Percentiles rank a stretch among this genome's conserved stretches.
phyloP scores from a whole-genome alignment of 208 protist species.

The Leishmania braziliensis region DNA sequence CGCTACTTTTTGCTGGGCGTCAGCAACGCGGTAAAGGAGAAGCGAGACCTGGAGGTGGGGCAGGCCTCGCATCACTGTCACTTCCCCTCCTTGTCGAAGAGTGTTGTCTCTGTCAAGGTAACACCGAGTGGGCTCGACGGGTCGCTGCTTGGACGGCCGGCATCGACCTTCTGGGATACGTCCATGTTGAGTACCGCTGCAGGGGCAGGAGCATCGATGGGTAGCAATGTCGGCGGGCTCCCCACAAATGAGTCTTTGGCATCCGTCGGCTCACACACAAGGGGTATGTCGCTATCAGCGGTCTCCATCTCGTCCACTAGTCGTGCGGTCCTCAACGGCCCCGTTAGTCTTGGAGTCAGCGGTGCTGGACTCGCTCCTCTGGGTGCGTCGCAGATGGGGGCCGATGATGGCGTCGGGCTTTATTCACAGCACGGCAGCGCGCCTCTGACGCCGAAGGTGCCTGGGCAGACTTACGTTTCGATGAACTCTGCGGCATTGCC shows the following conservation, averaged over 20 bases:
- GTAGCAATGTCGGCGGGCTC: background rate
- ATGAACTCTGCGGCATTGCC: background rate
- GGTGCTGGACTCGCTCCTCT: background rate
- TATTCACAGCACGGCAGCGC: background rate
- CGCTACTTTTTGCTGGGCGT: constrained; percentile 73
- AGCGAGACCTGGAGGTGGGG: constrained; percentile 32
- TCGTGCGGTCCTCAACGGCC: no score
- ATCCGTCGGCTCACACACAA: background rate
- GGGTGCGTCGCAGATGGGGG: background rate
- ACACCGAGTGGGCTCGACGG: background rate
- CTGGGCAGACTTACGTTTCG: background rate
- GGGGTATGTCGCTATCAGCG: background rate
- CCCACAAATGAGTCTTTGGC: background rate
- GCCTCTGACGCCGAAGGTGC: background rate
- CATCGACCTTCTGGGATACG: background rate
- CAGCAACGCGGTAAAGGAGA: constrained; percentile 44
- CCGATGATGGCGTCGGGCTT: background rate
- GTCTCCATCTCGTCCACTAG: background rate
- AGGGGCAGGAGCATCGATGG: background rate
- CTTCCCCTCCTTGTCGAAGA: background rate
- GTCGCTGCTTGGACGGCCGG: background rate
- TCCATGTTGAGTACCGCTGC: background rate
- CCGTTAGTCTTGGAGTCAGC: background rate
- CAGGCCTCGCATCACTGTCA: background rate
- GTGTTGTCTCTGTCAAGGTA: background rate